Percentiles rank a stretch among this genome's conserved stretches.
These are phyloP conservation scores for Termitomyces sp. DNA, from an alignment of 1,284 basidiomycete species.

Conservation along the genomic window DNA sequence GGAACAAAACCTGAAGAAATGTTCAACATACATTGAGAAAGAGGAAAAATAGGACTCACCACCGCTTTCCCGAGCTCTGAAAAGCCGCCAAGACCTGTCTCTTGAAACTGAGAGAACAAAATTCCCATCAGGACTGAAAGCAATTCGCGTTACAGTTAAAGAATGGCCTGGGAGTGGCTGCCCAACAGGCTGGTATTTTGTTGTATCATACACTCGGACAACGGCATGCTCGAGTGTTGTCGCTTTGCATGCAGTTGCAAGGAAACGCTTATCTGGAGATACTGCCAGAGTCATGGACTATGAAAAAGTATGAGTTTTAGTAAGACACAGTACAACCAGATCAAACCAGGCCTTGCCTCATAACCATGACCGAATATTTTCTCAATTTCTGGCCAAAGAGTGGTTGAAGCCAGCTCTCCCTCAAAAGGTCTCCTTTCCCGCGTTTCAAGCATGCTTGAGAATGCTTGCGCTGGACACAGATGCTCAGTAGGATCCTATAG, in stretches of 20 bases:
- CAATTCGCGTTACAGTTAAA: constrained; percentile 86
- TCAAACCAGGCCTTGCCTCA: constrained; percentile 55
- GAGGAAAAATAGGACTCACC: constrained; percentile 24
- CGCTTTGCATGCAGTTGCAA: constrained; percentile 93
- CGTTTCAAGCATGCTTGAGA: constrained; percentile 8
- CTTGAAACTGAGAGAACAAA: constrained; percentile 82
- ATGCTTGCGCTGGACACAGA: constrained; percentile 2
- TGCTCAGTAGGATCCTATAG: background rate
- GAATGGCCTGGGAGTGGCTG: constrained; percentile 77
- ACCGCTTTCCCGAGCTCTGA: constrained; percentile 39
- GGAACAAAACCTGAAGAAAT: constrained; percentile 49
- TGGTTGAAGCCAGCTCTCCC: constrained; percentile 76
- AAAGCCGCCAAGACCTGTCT: constrained; percentile 93
- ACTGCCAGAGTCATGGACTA: constrained; percentile 76
- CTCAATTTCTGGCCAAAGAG: constrained; percentile 96
- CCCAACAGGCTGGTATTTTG: constrained; percentile 66
- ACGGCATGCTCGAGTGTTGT: constrained; percentile 86
- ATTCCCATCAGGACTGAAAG: constrained; percentile 82
- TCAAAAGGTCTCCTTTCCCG: constrained; percentile 63
- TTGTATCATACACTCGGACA: constrained; percentile 77
- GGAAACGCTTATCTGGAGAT: constrained; percentile 61
- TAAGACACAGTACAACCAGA: background rate
- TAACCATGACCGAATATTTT: constrained; percentile 99
- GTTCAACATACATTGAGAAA: background rate
- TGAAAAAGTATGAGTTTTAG: background rate